These are phyloP conservation scores for Geotrichum restrictum DNA, from an alignment of 1,139 yeast genomes.

Conservation along the genomic window DNA sequence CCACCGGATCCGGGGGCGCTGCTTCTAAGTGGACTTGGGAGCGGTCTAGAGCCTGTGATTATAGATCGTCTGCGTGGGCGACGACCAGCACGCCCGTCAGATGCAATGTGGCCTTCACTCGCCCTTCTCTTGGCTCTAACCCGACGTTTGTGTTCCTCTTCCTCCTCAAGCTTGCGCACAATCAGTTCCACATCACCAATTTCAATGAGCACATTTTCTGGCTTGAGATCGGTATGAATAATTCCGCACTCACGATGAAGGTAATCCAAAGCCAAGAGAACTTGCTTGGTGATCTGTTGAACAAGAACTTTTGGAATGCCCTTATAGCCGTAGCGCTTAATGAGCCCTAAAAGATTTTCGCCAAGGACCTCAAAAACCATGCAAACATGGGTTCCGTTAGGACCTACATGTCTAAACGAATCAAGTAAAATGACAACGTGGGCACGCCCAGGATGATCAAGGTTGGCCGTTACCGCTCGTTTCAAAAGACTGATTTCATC, in stretches of 20 bases:
- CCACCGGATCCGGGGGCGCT: slow-evolving; percentile 17
- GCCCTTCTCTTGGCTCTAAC: slow-evolving; percentile 24
- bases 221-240: slow-evolving; percentile 85
- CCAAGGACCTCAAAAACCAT: slow-evolving; percentile 91
- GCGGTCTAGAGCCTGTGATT: slow-evolving; percentile 82
- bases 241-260: slow-evolving; percentile 81
- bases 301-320: slow-evolving; percentile 74
- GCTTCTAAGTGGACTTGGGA: slow-evolving; percentile 66
- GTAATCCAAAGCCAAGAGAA: slow-evolving; percentile 71
- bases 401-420: slow-evolving; percentile 72
- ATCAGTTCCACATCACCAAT: slow-evolving; percentile 73
- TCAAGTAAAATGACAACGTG: slow-evolving; percentile 70
- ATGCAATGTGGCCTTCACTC: slow-evolving; percentile 20
- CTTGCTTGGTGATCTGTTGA: slow-evolving; percentile 76
- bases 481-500: slow-evolving; percentile 72
- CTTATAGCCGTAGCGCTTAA: slow-evolving; percentile 59
- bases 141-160: slow-evolving; percentile 35
- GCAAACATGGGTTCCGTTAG: slow-evolving; percentile 77
- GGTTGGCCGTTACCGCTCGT: slow-evolving; percentile 47
- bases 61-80: slow-evolving; percentile 52
- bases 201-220: slow-evolving; percentile 81
- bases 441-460: slow-evolving; percentile 65
- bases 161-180: slow-evolving; percentile 54
- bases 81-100: slow-evolving; percentile 7
- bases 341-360: slow-evolving; percentile 69